phyloP scores from a whole-genome alignment of 1,284 basidiomycete species.

The Inonotus hispidus region DNA sequence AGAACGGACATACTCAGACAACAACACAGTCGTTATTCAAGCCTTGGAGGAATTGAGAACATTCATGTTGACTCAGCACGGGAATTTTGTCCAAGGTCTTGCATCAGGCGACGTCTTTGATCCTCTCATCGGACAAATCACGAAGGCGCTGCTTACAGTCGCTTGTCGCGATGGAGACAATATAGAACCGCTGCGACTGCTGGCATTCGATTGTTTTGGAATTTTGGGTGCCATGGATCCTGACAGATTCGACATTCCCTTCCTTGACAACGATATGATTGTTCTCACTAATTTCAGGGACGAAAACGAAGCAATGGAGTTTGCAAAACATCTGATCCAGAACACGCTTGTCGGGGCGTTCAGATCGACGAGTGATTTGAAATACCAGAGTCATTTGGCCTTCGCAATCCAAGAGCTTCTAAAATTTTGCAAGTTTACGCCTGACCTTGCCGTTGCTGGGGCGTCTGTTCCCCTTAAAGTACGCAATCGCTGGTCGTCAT shows the following conservation, averaged over 20 bases:
- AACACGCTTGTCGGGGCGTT: conserved; percentile 91
- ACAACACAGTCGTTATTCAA: conserved; percentile 72
- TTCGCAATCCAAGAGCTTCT: conserved; percentile 93
- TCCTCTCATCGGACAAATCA: conserved; percentile 64
- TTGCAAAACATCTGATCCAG: conserved; percentile 83
- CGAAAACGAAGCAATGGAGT: conserved; percentile 72
- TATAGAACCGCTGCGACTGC: conserved; percentile 57
- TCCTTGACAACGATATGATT: conserved; percentile 62
- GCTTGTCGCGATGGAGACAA: conserved; percentile 78
- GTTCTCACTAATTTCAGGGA: conserved; percentile 83
- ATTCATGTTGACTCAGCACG: conserved; percentile 51
- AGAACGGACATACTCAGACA: conserved; percentile 75
- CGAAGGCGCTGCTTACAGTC: conserved; percentile 66
- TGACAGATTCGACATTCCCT: conserved; percentile 77
- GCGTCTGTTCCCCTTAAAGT: conserved; percentile 54
- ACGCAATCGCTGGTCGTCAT: conserved; percentile 67
- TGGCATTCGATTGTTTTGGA: conserved; percentile 89
- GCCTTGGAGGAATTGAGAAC: conserved; percentile 74
- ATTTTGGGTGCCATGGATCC: conserved; percentile 95
- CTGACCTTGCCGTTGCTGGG: conserved; percentile 55
- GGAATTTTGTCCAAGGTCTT: conserved; percentile 53
- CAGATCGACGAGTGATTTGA: conserved; percentile 89
- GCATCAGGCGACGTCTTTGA: conserved; percentile 87
- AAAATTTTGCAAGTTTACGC: conserved; percentile 83
- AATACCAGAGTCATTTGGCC: conserved; percentile 86